Conservation (phyloP, 805 yeast species). For the Spathaspora gorwiae region DNA sequence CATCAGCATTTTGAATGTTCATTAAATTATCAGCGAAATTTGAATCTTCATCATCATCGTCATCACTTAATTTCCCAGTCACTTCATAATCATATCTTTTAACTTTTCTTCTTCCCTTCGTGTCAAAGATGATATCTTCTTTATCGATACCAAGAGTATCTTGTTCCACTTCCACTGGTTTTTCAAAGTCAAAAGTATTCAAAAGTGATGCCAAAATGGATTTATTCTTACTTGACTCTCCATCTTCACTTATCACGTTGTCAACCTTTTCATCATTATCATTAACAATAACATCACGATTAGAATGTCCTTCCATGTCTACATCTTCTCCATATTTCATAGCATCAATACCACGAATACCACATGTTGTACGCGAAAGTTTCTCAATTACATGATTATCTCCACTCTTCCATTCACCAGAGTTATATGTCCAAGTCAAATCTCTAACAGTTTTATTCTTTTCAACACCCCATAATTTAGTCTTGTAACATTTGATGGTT, state of each 20-base stretch:
- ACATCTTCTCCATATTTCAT: slow-evolving; percentile 18
- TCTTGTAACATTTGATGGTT: slow-evolving; percentile 58
- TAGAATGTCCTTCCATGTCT: not conserved
- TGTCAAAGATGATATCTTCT: slow-evolving; percentile 32
- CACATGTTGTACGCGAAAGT: slow-evolving; percentile 15
- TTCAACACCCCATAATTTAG: slow-evolving; percentile 88
- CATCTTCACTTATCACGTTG: slow-evolving; percentile 14
- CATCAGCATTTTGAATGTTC: slow-evolving; percentile 13
- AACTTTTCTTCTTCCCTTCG: slow-evolving; percentile 33
- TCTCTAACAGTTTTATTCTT: slow-evolving; percentile 59
- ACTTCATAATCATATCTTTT: slow-evolving; percentile 31
- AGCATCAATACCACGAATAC: slow-evolving; percentile 21
- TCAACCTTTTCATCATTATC: slow-evolving; percentile 2
- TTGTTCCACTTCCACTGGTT: slow-evolving; percentile 33
- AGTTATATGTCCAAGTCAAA: slow-evolving; percentile 55
- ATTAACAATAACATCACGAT: not conserved
- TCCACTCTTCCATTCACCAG: slow-evolving; percentile 77
- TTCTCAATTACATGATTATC: slow-evolving; percentile 71
- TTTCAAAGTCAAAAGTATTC: slow-evolving; percentile 29
- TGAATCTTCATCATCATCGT: slow-evolving; percentile 21
- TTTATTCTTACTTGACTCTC: slow-evolving; percentile 24
- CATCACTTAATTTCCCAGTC: slow-evolving; percentile 19
- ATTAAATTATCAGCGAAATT: slow-evolving; percentile 5
- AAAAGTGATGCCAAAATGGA: slow-evolving; percentile 33
- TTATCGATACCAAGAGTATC: slow-evolving; percentile 27